Evolutionary conservation across 139 green algal species (phyloP).

Genomic region (Micractinium sp.): DNA sequence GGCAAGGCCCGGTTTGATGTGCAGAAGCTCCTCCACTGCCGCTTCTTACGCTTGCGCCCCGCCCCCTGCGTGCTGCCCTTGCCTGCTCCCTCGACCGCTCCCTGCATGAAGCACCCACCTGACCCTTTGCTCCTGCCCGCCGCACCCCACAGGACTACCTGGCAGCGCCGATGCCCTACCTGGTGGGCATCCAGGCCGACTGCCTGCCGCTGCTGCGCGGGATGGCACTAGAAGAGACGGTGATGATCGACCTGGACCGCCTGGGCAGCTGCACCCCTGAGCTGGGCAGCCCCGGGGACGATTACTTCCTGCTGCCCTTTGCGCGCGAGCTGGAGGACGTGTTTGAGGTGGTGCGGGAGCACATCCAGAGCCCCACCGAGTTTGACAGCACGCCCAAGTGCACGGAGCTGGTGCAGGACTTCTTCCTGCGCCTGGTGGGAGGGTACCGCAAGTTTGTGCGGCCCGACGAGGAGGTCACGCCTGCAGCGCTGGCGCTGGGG

Average conservation of each 20-base stretch:
- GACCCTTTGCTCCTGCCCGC: background rate
- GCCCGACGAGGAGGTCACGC: constrained; percentile 13
- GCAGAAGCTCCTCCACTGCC: background rate
- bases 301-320: constrained; percentile 68
- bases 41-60: background rate
- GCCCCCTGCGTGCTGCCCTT: too few species aligned
- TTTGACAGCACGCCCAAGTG: constrained; percentile 69
- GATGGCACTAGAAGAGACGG: constrained; percentile 70
- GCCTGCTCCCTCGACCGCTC: background rate
- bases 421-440: constrained; percentile 9
- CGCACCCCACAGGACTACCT: constrained; percentile 72
- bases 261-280: constrained; percentile 50
- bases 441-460: constrained; percentile 27
- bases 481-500: background rate
- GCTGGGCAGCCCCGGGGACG: constrained; percentile 57
- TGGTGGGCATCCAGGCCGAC: constrained; percentile 74
- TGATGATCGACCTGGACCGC: constrained; percentile 67
- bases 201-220: constrained; percentile 61
- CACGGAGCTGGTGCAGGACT: constrained; percentile 23
- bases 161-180: constrained; percentile 81
- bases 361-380: constrained; percentile 69
- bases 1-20: background rate
- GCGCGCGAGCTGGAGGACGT: constrained; percentile 52
- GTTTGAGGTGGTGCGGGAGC: constrained; percentile 31
- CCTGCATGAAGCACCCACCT: background rate